Evolutionary conservation across 2,329 filamentous ascomycete genomes (phyloP), one percentile per base, ranked within the genome.

Genomic region (Plectosphaerella cucumerina): DNA sequence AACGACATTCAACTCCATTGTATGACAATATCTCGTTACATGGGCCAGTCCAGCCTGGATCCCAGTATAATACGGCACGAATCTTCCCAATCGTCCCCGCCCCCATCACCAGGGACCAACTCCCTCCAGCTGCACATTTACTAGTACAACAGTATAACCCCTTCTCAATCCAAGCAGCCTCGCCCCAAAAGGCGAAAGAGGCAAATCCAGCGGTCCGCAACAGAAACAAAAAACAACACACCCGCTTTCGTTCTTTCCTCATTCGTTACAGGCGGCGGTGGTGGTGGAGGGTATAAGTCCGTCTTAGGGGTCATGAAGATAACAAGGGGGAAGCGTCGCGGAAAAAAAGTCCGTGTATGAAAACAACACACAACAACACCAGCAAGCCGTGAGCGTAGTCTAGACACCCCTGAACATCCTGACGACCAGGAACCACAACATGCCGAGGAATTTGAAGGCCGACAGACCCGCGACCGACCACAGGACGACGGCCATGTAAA

Each of bases 361-460:
- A 41, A 15, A 42, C 15, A 48, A 18, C 17, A 17, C n/a, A 31
- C 42, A 35, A 31, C 41, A 48, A 33, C 9, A 42, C 9, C 18
- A 37, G 33, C 20, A 35, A 17, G 37, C 21, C 41, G 47, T 15
- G 22, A 18, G n/a, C 20, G 44, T 12, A 48, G 20, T 8, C 60
- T 72, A 86, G 51, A 87, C 84, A 59, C 84, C 84, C 56, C 90
- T 83, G 69, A 96, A 93, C 82, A 95, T 81, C 62, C 91, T 80
- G 51, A 93, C 86, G 60, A 97, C 78, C 76, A 99, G 80, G 74
- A 97, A 97, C 90, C 91, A 96, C 70, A 90, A 77, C 1, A 89
- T 89, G 3, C 92, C 92, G 21, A 92, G 71, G 61, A 97, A 96
- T 66, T 93, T 89, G 70, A 97, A 93, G 2, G 84, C 82, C 21